Base-by-base conservation (phyloP, 1,284 basidiomycete species). In the Meira miltonrushii region DNA sequence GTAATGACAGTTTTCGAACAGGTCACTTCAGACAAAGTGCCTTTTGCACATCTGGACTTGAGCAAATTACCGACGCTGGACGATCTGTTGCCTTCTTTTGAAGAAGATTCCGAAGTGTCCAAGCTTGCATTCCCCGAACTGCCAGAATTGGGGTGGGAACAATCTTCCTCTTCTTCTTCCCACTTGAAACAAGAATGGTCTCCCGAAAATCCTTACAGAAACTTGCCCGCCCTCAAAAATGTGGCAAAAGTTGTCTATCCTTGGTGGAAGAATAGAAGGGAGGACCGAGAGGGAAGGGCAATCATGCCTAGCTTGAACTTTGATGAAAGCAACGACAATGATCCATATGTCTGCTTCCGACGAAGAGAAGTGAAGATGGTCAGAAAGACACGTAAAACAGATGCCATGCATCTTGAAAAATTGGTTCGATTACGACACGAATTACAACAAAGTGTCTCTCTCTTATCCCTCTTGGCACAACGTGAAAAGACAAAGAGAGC, bases 311-410 rank as follows among this genome's bases (percentile, higher is more conserved):
- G 33, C n/a, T 67, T 77, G 59, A 77, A 76, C 62, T 76, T 85
- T 66, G 92, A 98, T 78, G 94, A 97, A 80, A 85, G 88, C 39
- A 94, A 96, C 79, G 86, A 88, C 55, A 92, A 91, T 61, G 92
- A 97, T 75, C 95, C 95, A 0, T 98, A 97, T 68, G 91, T 97
- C 54, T 99, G 95, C 80, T 98, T 99, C 84, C 87, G 95, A 43
- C 85, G 94, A 57, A 87, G 93, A 60, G 94, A 98, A 75, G 89
- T 90, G 78, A 97, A 97, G 78, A 87, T 89, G 12, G 85, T 92
- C 23, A 87, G 94, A 61, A 97, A 98, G 81, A 98, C 94, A 0
- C 87, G 93, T 23, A 77, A 77, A 65, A 74, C 75, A 9, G 75
- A 77, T 61, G 69, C 65, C 2, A 67, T 73, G 10, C 74, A 77